Evolutionary conservation across 805 yeast species (phyloP).

Genomic region (Pichia nanzhaoensis): DNA sequence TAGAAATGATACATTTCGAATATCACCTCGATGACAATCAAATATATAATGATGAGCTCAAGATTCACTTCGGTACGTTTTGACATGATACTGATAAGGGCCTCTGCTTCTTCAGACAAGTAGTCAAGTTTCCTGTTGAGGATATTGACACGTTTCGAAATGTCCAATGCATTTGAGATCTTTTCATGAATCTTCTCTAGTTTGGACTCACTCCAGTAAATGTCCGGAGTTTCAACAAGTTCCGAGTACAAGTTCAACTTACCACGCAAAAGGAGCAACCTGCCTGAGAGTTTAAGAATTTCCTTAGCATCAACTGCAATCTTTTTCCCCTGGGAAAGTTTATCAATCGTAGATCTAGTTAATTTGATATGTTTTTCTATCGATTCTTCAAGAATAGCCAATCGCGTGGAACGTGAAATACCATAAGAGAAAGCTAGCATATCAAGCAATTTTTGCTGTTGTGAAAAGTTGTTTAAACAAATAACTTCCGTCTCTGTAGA

Average conservation of each 20-base stretch:
- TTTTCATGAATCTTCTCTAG: constrained; percentile 69
- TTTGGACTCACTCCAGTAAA: constrained; percentile 89
- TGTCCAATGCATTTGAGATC: constrained; percentile 67
- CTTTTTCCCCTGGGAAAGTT: constrained; percentile 54
- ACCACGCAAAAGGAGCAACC: constrained; percentile 69
- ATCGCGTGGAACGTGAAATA: constrained; percentile 75
- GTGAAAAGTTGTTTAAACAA: constrained; percentile 45
- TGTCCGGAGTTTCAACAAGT: constrained; percentile 84
- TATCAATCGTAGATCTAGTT: constrained; percentile 59
- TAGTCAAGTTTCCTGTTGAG: constrained; percentile 83
- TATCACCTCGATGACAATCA: constrained; percentile 79
- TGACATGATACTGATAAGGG: constrained; percentile 63
- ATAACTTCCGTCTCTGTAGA: constrained; percentile 55
- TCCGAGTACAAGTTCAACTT: constrained; percentile 81
- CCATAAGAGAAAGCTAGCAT: constrained; percentile 89
- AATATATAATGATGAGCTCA: constrained; percentile 82
- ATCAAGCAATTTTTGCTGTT: constrained; percentile 52
- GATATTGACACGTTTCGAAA: constrained; percentile 68
- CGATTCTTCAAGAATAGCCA: constrained; percentile 70
- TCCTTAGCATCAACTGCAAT: constrained; percentile 52
- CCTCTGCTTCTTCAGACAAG: constrained; percentile 82
- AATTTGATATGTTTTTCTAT: constrained; percentile 61
- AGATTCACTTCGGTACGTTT: constrained; percentile 71
- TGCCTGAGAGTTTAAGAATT: constrained; percentile 64
- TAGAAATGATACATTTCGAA: constrained; percentile 74